These are phyloP conservation scores for carrot (Daucus carota) DNA, from an alignment of 129 eudicot genomes.

Conservation along the genomic window DH1_v3.0 NC_030382.2:45399001-45399500, in stretches of 20 bases:
- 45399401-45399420: neutral
- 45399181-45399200: neutral
- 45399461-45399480: neutral
- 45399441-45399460: neutral
- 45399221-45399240: neutral
- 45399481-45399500: neutral
- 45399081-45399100: slow-evolving; percentile 14
- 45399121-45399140: neutral
- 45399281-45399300: slow-evolving; percentile 87
- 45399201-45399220: too few relatives aligned
- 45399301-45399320: neutral
- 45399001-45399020: slow-evolving; percentile 87
- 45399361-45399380: neutral
- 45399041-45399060: slow-evolving; percentile 86
- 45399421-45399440: neutral
- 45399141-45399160: neutral
- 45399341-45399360: neutral
- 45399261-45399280: slow-evolving; percentile 73
- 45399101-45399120: neutral
- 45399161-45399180: neutral
- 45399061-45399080: slow-evolving; percentile 93
- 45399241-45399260: neutral
- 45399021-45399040: slow-evolving; percentile 52
- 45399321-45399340: neutral
- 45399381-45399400: neutral